phyloP scores from a whole-genome alignment of 163 green algal genomes.

The Scenedesmus sp. region DNA sequence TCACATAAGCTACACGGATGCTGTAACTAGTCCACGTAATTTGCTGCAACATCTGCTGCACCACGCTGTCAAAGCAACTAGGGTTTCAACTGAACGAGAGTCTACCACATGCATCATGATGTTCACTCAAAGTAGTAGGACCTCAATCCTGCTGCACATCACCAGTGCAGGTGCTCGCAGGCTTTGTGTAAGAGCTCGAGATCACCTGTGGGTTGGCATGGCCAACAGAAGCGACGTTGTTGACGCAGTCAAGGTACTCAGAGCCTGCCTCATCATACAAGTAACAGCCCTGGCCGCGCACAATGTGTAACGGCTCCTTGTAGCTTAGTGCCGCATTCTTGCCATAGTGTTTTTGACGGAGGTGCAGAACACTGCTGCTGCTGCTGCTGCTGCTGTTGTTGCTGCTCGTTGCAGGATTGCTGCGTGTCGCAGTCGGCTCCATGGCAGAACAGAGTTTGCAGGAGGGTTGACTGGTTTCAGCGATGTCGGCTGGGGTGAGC shows the following conservation, averaged over 20 bases:
- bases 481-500: neutral
- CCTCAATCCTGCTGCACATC: neutral
- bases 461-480: neutral
- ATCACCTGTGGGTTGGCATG: conserved; percentile 80
- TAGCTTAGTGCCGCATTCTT: conserved; percentile 73
- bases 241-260: conserved; percentile 83
- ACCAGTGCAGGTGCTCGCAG: neutral
- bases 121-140: too few relatives aligned
- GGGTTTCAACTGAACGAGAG: neutral
- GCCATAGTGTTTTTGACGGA: conserved; percentile 43
- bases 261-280: conserved; percentile 69
- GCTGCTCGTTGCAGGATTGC: neutral
- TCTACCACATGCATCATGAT: too few relatives aligned
- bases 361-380: neutral
- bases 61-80: neutral
- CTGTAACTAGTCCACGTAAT: neutral
- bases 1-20: too few relatives aligned
- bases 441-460: neutral
- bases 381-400: neutral
- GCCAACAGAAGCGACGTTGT: conserved; percentile 90
- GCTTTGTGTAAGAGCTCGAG: neutral
- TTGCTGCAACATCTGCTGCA: neutral
- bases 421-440: neutral
- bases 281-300: conserved; percentile 69
- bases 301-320: conserved; percentile 75